phyloP scores from a whole-genome alignment of 148 eudicot species.

The Fagopyrum homotropicum region DNA sequence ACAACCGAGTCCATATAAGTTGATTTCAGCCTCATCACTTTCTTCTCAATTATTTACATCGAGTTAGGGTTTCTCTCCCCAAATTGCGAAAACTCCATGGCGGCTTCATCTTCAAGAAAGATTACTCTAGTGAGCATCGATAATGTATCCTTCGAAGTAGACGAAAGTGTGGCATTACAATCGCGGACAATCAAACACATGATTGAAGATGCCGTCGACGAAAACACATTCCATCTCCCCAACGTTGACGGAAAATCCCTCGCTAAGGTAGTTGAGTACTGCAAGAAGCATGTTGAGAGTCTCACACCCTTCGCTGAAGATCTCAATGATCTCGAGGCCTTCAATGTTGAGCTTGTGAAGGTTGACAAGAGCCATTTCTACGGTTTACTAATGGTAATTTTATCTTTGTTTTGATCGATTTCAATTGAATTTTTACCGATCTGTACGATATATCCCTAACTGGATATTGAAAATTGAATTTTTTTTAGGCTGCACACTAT shows the following conservation, averaged over 20 bases:
- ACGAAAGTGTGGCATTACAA: background rate
- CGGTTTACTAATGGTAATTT: background rate
- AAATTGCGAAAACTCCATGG: too few species aligned
- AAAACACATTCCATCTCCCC: background rate
- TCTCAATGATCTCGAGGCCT: background rate
- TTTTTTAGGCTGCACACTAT: background rate
- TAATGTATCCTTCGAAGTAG: background rate
- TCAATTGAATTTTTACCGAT: too few species aligned
- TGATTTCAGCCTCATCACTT: too few species aligned
- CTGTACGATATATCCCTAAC: too few species aligned
- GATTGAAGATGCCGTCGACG: background rate
- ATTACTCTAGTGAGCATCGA: too few species aligned
- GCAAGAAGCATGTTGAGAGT: background rate
- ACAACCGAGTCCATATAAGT: too few species aligned
- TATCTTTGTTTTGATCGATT: background rate
- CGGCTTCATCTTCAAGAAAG: too few species aligned
- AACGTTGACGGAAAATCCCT: background rate
- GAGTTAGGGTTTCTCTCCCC: too few species aligned
- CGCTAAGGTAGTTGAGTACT: background rate
- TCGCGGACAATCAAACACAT: background rate
- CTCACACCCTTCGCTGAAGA: background rate
- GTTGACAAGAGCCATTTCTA: background rate
- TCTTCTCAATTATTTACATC: too few species aligned
- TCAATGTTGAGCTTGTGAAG: background rate
- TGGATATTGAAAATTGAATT: background rate